These are phyloP conservation scores for Trichoderma brevicompactum DNA, from an alignment of 2,329 filamentous ascomycete species.

Conservation along the genomic window DNA sequence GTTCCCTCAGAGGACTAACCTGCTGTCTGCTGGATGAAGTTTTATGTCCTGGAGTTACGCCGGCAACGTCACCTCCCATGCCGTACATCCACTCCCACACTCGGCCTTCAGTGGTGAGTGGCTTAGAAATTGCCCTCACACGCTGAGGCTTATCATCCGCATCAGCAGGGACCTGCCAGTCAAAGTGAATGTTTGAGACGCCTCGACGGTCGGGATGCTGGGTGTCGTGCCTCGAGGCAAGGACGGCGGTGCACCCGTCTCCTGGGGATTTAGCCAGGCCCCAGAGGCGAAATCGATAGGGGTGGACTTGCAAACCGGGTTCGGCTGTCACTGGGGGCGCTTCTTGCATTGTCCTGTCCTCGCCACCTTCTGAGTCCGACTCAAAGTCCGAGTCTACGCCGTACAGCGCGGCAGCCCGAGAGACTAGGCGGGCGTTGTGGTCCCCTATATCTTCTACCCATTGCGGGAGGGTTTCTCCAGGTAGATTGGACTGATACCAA, in stretches of 20 bases:
- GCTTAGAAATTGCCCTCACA: conserved; percentile 23
- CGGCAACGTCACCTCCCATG: conserved; percentile 51
- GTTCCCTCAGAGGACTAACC: conserved; percentile 39
- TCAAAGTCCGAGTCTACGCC: conserved; percentile 39
- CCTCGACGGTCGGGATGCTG: conserved; percentile 52
- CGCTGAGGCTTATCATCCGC: conserved; percentile 15
- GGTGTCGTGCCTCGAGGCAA: conserved; percentile 55
- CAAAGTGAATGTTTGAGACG: conserved; percentile 46
- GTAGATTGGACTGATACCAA: conserved; percentile 59
- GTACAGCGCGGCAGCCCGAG: conserved; percentile 51
- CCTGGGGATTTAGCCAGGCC: conserved; percentile 58
- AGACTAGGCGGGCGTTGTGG: conserved; percentile 50
- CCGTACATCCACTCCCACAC: conserved; percentile 66
- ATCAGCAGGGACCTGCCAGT: conserved; percentile 36
- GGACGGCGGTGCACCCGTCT: conserved; percentile 55
- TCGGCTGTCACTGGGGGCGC: conserved; percentile 22
- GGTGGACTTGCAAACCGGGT: conserved; percentile 49
- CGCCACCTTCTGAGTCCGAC: conserved; percentile 35
- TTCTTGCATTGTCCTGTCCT: conserved; percentile 30
- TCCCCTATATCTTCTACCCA: conserved; percentile 56
- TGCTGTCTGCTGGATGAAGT: conserved; percentile 28
- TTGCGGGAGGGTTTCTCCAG: conserved; percentile 41
- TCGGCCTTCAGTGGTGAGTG: conserved; percentile 57
- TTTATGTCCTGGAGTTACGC: conserved; percentile 42
- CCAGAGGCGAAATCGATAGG: conserved; percentile 58